Evolutionary conservation across 179 eudicot genomes (phyloP).

Genomic region (Corrigiola litoralis): DNA sequence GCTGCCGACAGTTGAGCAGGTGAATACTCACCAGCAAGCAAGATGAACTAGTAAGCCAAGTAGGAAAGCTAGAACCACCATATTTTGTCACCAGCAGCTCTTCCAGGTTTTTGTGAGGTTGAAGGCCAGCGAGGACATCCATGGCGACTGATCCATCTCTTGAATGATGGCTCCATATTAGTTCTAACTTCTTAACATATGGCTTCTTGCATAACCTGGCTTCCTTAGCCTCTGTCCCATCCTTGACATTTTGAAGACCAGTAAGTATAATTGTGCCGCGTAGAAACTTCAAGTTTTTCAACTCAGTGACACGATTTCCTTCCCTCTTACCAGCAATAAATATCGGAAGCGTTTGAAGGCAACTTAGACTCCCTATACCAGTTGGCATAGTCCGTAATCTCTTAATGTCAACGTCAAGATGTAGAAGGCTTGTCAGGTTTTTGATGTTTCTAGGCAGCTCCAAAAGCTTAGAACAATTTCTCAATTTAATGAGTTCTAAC

Average conservation of each 20-base stretch:
- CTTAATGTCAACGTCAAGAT: constrained; percentile 22
- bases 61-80: constrained; percentile 13
- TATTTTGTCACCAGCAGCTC: constrained; percentile 16
- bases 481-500: constrained; percentile 23
- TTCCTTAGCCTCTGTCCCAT: constrained; percentile 13
- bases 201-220: constrained; percentile 13
- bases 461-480: constrained; percentile 13
- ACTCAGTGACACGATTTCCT: constrained; percentile 11
- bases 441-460: constrained; percentile 19
- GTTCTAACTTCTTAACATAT: constrained; percentile 1
- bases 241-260: constrained; percentile 4
- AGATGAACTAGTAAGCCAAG: constrained; percentile 18
- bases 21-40: constrained; percentile 18
- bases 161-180: constrained; percentile 7
- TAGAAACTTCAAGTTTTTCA: constrained; percentile 8
- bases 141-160: background rate
- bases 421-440: constrained; percentile 21
- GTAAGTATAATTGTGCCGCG: constrained; percentile 4
- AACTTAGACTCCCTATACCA: constrained; percentile 20
- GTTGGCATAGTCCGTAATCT: constrained; percentile 17
- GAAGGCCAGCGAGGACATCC: constrained; percentile 12
- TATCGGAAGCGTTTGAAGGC: constrained; percentile 23
- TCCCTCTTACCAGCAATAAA: constrained; percentile 18
- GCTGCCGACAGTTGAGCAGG: constrained; percentile 8
- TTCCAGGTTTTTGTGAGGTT: constrained; percentile 7